A percentile compares a stretch with the other conserved stretches of the same genome.
Evolutionary conservation across 176 grass and related monocot genomes (phyloP).

Genomic region (Juncus inflexus): DNA sequence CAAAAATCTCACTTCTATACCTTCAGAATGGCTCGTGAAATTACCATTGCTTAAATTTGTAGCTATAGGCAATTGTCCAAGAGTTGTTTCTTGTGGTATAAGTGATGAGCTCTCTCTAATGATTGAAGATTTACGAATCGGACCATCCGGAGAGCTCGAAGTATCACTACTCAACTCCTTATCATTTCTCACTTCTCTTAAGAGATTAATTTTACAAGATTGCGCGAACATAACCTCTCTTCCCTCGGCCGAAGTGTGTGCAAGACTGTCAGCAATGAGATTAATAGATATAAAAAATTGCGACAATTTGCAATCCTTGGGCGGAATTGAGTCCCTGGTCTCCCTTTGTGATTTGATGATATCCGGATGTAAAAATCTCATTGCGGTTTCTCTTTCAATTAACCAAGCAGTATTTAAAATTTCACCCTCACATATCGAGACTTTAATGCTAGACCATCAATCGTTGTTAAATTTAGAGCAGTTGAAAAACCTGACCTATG

Average conservation of each 20-base stretch:
- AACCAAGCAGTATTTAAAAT: conserved; percentile 1
- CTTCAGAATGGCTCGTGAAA: conserved; percentile 31
- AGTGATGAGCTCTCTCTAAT: conserved; percentile 21
- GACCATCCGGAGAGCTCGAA: conserved; percentile 36
- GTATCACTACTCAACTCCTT: conserved; percentile 22
- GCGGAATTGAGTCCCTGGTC: conserved; percentile 32
- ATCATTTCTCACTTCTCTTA: conserved; percentile 29
- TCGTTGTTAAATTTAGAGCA: conserved; percentile 4
- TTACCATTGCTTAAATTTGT: conserved; percentile 19
- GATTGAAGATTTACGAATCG: conserved; percentile 28
- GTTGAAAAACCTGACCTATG: conserved; percentile 5
- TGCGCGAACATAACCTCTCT: conserved; percentile 34
- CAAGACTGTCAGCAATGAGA: conserved; percentile 31
- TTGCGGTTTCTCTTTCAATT: neutral
- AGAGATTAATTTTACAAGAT: conserved; percentile 26
- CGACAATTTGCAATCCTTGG: conserved; percentile 34
- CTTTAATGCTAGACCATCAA: conserved; percentile 29
- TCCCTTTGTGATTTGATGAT: conserved; percentile 33
- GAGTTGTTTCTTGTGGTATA: conserved; percentile 10
- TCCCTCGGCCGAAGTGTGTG: conserved; percentile 26
- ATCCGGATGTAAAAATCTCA: conserved; percentile 29
- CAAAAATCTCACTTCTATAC: conserved; percentile 16
- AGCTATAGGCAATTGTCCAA: conserved; percentile 25
- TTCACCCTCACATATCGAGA: conserved; percentile 1
- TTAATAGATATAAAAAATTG: conserved; percentile 21